Conservation (phyloP, 1,284 basidiomycete genomes). For the Fomes fomentarius region DNA sequence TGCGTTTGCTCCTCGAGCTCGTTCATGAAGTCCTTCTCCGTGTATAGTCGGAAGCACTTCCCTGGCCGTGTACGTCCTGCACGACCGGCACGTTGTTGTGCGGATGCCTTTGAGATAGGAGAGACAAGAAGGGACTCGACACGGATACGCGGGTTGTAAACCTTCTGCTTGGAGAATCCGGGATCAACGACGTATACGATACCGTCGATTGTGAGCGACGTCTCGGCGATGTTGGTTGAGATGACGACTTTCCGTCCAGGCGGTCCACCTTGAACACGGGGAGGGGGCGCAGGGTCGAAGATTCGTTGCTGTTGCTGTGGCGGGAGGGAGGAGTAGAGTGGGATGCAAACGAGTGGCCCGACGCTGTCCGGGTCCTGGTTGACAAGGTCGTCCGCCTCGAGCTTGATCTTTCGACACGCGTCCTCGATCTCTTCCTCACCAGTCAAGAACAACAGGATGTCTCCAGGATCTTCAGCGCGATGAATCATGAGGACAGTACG, state of each 20-base stretch:
- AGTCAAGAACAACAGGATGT: constrained; percentile 94
- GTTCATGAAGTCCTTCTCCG: constrained; percentile 96
- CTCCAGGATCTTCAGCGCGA: constrained; percentile 92
- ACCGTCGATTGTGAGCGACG: constrained; percentile 96
- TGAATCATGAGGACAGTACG: constrained; percentile 98
- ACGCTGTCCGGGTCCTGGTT: constrained; percentile 76
- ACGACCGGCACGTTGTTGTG: constrained; percentile 95
- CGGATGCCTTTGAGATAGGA: constrained; percentile 96
- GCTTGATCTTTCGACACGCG: constrained; percentile 90
- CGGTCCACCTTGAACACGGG: constrained; percentile 68
- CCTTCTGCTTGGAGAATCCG: constrained; percentile 96
- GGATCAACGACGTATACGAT: constrained; percentile 99
- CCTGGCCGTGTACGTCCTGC: constrained; percentile 96
- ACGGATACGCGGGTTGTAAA: constrained; percentile 95
- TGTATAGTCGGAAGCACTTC: constrained; percentile 97
- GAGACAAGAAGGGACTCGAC: constrained; percentile 94
- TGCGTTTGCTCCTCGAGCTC: constrained; percentile 97
- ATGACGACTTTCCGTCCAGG: constrained; percentile 94
- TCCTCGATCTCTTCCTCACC: constrained; percentile 99
- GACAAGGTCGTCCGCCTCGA: constrained; percentile 83
- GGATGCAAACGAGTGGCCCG: constrained; percentile 77
- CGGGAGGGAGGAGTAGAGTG: constrained; percentile 55
- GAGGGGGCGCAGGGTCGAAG: constrained; percentile 84
- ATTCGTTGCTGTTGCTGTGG: constrained; percentile 95
- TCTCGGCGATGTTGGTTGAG: constrained; percentile 98